Base-by-base conservation (phyloP, 1,139 yeast genomes). In the Kluyveromyces sp. region DNA sequence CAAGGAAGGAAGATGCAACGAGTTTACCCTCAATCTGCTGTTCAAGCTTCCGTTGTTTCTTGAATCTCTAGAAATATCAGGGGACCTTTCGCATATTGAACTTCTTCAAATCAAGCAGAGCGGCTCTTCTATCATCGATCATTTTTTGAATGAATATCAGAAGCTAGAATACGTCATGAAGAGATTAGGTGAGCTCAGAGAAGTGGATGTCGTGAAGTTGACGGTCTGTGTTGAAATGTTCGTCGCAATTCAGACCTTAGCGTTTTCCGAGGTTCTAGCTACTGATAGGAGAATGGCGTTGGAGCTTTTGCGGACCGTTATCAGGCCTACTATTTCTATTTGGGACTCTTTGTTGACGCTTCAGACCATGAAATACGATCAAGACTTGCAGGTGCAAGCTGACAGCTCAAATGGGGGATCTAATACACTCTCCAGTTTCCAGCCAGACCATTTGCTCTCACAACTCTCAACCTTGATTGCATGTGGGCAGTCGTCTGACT, bases 1-100 rank as follows among this genome's bases (percentile, higher is more conserved):
- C n/a, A 55, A 63, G 18, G 40, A 50, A 4, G 80, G 80, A 2
- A 55, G 64, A 2, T 76, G 74, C 67, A 65, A 63, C 7, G 48
- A 47, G 2, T 47, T 58, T 7, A 46, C 47, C 16, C 43, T 57
- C 15, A 40, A 47, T 6, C 33, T 58, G 32, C 46, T 60, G 11
- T 41, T 53, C 3, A 47, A 46, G 11, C 40, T 59, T 19, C 63
- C 64, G 9, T 44, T 59, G 28, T 38, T 22, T 32, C 31, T 38
- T 11, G 41, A 38, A 15, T 30, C 41, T 6, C 16, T 32, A 9
- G 41, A 38, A 31, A 53, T 52, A 40, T 46, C 47, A 34, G 75
- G 77, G 1, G 72, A 67, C 42, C 42, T 51, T 12, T 42, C 57
- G n/a, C 57, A 73, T 40, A 28, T 37, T 6, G 40, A 36, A n/a